phyloP scores from a whole-genome alignment of 176 grass and related monocot species.

The Musa schizocarpa region DNA sequence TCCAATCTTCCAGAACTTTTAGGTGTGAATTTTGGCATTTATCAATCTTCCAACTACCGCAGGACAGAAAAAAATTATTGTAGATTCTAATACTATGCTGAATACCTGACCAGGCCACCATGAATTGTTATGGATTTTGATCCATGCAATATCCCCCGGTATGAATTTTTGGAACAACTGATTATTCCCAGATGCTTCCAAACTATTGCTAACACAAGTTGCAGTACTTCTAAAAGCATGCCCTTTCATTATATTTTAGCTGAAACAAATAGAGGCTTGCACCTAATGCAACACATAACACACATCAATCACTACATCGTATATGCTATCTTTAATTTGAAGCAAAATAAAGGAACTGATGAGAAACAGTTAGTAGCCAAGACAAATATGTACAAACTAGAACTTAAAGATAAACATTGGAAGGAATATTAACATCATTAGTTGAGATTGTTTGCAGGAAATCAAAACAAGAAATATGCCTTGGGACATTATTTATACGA shows the following conservation, averaged over 20 bases:
- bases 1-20: neutral
- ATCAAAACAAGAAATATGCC: neutral
- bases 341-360: neutral
- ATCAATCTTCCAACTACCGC: neutral
- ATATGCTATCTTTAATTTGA: neutral
- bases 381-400: neutral
- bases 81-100: neutral
- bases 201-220: neutral
- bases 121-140: conserved; percentile 38
- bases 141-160: conserved; percentile 71
- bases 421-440: neutral
- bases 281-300: neutral
- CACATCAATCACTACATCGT: neutral
- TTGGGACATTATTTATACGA: neutral
- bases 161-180: neutral
- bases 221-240: neutral
- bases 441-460: neutral
- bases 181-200: neutral
- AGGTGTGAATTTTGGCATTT: neutral
- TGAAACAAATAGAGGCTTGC: neutral
- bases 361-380: neutral
- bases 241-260: conserved; percentile 1
- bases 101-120: conserved; percentile 98
- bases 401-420: neutral
- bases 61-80: neutral